phyloP scores from a whole-genome alignment of 345 rosid species.

The Excoecaria cochinchinensis region DNA sequence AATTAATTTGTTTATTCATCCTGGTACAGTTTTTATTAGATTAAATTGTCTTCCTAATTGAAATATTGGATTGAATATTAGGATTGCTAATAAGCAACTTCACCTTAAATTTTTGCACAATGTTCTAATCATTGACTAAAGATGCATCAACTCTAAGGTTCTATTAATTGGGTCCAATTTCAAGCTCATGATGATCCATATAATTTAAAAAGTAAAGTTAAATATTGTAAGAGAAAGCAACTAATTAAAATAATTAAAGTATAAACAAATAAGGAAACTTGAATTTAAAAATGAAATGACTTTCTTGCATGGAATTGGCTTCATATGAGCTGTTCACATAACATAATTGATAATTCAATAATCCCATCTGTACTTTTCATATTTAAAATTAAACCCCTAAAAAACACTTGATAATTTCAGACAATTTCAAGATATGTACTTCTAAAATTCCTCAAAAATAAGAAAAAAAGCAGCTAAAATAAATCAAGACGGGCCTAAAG shows the following conservation, averaged over 20 bases:
- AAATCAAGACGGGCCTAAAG: neutral
- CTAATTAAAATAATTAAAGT: neutral
- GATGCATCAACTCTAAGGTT: neutral
- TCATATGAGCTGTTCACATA: too few species aligned
- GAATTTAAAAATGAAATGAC: neutral
- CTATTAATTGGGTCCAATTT: neutral
- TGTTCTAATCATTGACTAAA: neutral
- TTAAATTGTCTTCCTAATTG: too few species aligned
- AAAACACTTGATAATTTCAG: too few species aligned
- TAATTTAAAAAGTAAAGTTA: neutral
- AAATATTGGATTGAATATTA: too few species aligned
- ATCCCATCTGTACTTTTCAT: too few species aligned
- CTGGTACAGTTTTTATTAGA: too few species aligned
- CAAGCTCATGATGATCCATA: too few species aligned
- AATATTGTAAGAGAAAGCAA: neutral
- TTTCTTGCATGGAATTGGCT: slow-evolving; percentile 15
- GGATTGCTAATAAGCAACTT: neutral
- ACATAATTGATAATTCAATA: too few species aligned
- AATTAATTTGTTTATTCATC: too few species aligned
- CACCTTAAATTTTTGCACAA: neutral
- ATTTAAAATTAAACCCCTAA: too few species aligned
- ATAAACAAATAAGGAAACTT: neutral
- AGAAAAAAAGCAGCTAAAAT: neutral
- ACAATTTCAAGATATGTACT: slow-evolving; percentile 16
- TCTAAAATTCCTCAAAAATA: neutral